These are phyloP conservation scores for Penicillium parvum DNA, from an alignment of 495 filamentous ascomycete genomes.

Conservation along the genomic window DNA sequence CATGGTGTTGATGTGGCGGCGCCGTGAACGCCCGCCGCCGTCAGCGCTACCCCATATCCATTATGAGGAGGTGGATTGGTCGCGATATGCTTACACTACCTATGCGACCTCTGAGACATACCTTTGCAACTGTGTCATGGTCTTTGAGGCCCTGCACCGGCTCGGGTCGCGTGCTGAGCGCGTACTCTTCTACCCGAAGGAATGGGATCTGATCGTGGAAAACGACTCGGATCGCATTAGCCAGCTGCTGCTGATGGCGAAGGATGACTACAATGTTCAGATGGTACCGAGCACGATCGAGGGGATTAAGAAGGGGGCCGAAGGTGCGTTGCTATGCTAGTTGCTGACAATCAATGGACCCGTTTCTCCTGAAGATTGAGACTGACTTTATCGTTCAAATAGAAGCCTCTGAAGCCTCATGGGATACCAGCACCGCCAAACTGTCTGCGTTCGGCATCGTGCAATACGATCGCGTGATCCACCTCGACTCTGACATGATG, in stretches of 20 bases:
- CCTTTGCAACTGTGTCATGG: constrained; percentile 74
- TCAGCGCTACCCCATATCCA: constrained; percentile 30
- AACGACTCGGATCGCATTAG: constrained; percentile 42
- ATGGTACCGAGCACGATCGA: constrained; percentile 58
- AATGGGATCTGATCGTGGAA: constrained; percentile 46
- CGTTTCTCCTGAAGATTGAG: no score
- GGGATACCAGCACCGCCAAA: constrained; percentile 64
- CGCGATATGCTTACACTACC: constrained; percentile 62
- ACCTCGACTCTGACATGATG: constrained; percentile 65
- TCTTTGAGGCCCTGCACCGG: constrained; percentile 60
- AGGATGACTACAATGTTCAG: constrained; percentile 56
- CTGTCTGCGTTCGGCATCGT: constrained; percentile 67
- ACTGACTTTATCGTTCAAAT: background rate
- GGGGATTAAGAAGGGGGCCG: constrained; percentile 34
- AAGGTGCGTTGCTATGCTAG: constrained; percentile 26
- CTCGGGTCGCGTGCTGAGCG: constrained; percentile 60
- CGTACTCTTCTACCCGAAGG: constrained; percentile 61
- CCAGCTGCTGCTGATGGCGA: constrained; percentile 55
- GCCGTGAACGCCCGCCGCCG: constrained; percentile 21
- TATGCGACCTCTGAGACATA: constrained; percentile 67
- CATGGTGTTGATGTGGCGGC: constrained; percentile 30
- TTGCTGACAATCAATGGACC: background rate
- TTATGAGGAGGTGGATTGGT: constrained; percentile 52
- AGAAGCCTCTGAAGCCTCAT: constrained; percentile 34
- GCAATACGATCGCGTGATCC: constrained; percentile 61